Percentiles rank a stretch among this genome's conserved stretches.
Conservation (phyloP, 805 yeast genomes). For the Candida ascalaphidarum region DNA sequence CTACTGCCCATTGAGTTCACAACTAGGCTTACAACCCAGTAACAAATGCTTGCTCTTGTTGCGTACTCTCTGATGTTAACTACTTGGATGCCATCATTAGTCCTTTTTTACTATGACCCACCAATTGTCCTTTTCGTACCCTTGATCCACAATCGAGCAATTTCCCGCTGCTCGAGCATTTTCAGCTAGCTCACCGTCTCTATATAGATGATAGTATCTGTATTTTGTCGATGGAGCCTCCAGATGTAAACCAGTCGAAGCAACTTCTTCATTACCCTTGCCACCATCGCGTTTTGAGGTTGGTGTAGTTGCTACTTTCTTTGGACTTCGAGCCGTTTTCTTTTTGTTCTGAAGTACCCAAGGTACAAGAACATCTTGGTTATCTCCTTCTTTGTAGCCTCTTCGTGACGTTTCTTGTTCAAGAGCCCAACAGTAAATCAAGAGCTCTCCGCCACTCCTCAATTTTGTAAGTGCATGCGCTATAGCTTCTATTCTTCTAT, state of each 20-base stretch:
- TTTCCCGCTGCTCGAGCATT: constrained; percentile 73
- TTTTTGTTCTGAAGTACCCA: constrained; percentile 70
- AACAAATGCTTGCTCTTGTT: no score
- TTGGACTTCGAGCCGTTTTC: constrained; percentile 24
- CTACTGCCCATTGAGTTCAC: no score
- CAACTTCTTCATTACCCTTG: constrained; percentile 4
- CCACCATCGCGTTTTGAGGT: constrained; percentile 2
- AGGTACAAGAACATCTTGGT: constrained; percentile 90
- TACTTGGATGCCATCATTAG: no score
- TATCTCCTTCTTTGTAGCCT: constrained; percentile 87
- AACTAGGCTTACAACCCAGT: no score
- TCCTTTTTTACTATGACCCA: constrained; percentile 39
- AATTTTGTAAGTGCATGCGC: constrained; percentile 55
- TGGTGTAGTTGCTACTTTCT: constrained; percentile 6
- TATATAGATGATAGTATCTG: constrained; percentile 84
- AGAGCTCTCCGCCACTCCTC: constrained; percentile 52
- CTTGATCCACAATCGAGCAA: constrained; percentile 47
- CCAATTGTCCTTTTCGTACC: constrained; percentile 95
- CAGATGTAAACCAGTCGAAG: no score
- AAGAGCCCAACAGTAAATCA: constrained; percentile 94
- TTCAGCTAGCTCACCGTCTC: constrained; percentile 70
- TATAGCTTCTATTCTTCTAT: constrained; percentile 73
- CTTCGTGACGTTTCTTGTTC: constrained; percentile 84
- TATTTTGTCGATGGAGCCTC: constrained; percentile 46
- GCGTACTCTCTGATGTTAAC: no score